Evolutionary conservation across 2,329 filamentous ascomycete species (phyloP).

Genomic region (Thermothelomyces thermophilus): DNA sequence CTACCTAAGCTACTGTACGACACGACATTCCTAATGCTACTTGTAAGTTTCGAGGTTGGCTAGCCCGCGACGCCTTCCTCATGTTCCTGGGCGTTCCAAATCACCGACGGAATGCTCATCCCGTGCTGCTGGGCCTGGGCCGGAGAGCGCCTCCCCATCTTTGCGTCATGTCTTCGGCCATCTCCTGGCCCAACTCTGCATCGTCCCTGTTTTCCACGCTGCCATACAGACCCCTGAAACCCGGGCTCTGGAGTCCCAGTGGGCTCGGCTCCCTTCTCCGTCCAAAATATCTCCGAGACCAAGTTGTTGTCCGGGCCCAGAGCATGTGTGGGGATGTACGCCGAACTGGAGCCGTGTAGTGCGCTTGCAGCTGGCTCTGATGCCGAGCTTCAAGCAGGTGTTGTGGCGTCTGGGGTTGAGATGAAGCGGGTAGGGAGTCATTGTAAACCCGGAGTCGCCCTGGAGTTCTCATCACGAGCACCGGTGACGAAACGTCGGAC

Average conservation of each 20-base stretch:
- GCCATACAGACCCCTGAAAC: conserved; percentile 41
- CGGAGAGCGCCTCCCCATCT: background rate
- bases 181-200: conserved; percentile 30
- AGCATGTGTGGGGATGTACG: conserved; percentile 19
- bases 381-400: conserved; percentile 45
- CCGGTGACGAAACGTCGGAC: conserved; percentile 14
- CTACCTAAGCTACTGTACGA: no score
- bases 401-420: conserved; percentile 45
- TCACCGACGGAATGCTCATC: no score
- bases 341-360: conserved; percentile 38
- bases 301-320: conserved; percentile 20
- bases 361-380: conserved; percentile 36
- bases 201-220: conserved; percentile 44
- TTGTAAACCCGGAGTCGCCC: conserved; percentile 38
- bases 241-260: conserved; percentile 35
- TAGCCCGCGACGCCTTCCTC: no score
- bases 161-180: conserved; percentile 12
- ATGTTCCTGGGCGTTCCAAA: no score
- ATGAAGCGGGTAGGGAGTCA: conserved; percentile 37
- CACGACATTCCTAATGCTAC: no score
- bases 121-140: background rate
- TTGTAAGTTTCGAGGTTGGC: no score
- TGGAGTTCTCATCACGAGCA: conserved; percentile 21
- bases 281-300: conserved; percentile 15
- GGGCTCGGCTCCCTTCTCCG: conserved; percentile 31